Conservation (phyloP, 1,284 basidiomycete genomes). For the Melanopsichium pennsylvanicum region DNA sequence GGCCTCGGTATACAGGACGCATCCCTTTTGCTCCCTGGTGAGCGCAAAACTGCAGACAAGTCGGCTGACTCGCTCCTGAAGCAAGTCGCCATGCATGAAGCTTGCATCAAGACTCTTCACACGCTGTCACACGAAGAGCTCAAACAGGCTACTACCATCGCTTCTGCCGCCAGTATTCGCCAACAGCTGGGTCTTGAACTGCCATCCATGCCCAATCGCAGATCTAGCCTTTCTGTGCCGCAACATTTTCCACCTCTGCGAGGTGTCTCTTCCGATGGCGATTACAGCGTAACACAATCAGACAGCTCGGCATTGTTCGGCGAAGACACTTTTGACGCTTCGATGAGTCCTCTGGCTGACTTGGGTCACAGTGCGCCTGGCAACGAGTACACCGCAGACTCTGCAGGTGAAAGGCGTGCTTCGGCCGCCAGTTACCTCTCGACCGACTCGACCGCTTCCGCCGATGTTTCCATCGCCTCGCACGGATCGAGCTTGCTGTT, state of each 20-base stretch:
- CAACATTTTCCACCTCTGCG: not conserved
- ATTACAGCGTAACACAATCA: slow-evolving; percentile 16
- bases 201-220: slow-evolving; percentile 14
- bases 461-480: slow-evolving; percentile 19
- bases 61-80: slow-evolving; percentile 34
- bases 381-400: not conserved
- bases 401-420: slow-evolving; percentile 8
- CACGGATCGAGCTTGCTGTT: slow-evolving; percentile 35
- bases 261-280: slow-evolving; percentile 7
- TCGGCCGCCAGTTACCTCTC: slow-evolving; percentile 32
- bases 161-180: slow-evolving; percentile 6
- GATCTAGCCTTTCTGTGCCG: slow-evolving; percentile 12
- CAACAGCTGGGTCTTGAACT: not conserved
- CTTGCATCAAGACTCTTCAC: slow-evolving; percentile 19
- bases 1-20: slow-evolving; percentile 31
- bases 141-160: slow-evolving; percentile 14
- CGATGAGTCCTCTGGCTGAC: slow-evolving; percentile 37
- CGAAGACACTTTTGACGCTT: slow-evolving; percentile 24
- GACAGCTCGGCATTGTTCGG: slow-evolving; percentile 20
- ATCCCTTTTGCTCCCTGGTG: slow-evolving; percentile 10
- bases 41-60: not conserved
- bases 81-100: slow-evolving; percentile 42
- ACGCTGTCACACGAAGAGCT: slow-evolving; percentile 17
- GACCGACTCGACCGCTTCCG: slow-evolving; percentile 28
- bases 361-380: slow-evolving; percentile 14